phyloP scores from a whole-genome alignment of 257 asterid genomes.

The Rehmannia glutinosa region DNA sequence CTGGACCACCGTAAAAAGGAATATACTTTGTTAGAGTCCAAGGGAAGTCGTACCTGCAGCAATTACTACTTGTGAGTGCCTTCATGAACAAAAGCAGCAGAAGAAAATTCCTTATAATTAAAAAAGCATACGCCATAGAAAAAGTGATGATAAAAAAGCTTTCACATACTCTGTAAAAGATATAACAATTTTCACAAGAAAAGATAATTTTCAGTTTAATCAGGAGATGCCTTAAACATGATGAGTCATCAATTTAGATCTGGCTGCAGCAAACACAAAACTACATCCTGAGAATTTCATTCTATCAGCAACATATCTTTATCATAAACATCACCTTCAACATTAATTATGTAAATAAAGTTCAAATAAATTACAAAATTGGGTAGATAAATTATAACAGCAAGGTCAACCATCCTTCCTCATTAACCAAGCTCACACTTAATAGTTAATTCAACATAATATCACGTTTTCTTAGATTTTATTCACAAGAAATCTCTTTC shows the following conservation, averaged over 20 bases:
- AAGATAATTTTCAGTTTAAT: too few species aligned
- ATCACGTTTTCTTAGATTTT: not conserved
- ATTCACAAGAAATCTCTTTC: not conserved
- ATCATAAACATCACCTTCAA: too few species aligned
- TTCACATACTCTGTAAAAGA: not conserved
- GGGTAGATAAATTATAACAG: too few species aligned
- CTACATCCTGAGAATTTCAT: too few species aligned
- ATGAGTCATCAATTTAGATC: too few species aligned
- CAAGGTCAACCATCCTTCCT: not conserved
- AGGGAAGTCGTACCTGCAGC: slow-evolving; percentile 80
- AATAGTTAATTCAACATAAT: not conserved
- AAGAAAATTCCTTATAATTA: not conserved
- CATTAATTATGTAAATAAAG: too few species aligned
- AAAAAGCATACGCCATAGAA: not conserved
- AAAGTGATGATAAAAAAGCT: not conserved
- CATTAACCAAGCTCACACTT: not conserved
- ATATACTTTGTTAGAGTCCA: slow-evolving; percentile 90
- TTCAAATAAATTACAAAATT: too few species aligned
- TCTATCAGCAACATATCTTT: too few species aligned
- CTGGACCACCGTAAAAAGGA: slow-evolving; percentile 97
- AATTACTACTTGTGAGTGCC: not conserved
- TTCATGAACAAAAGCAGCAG: slow-evolving; percentile 13
- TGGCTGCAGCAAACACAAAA: too few species aligned
- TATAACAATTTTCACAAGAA: not conserved
- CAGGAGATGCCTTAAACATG: too few species aligned